Conservation (phyloP, 2,329 filamentous ascomycete genomes). For the Mycosphaerella arachidis region DNA sequence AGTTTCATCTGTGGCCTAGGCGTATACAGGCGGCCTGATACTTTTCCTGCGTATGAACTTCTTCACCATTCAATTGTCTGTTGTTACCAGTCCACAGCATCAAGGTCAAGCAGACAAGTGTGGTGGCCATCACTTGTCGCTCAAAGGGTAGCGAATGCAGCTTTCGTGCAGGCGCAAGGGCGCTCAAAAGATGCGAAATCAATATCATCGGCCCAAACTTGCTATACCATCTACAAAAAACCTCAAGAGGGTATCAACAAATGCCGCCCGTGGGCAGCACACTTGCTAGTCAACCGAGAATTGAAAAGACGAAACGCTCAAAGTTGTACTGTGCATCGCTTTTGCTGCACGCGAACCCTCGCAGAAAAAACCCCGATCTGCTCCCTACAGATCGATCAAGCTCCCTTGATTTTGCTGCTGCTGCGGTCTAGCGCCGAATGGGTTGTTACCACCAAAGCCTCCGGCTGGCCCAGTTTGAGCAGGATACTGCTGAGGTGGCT, state of each 20-base stretch:
- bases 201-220: background rate
- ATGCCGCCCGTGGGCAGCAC: background rate
- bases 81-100: no score
- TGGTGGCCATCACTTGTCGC: no score
- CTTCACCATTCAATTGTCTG: no score
- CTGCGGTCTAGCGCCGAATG: constrained; percentile 51
- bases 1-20: no score
- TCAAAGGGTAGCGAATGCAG: background rate
- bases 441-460: constrained; percentile 45
- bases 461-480: constrained; percentile 50
- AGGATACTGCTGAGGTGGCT: constrained; percentile 42
- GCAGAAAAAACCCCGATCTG: background rate
- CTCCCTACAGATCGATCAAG: constrained; percentile 53
- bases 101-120: no score
- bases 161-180: background rate
- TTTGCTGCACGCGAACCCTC: background rate
- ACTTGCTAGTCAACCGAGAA: background rate
- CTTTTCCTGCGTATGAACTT: no score
- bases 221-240: background rate
- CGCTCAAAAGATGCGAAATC: background rate
- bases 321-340: background rate
- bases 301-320: constrained; percentile 1
- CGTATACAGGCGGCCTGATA: no score
- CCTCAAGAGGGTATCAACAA: background rate
- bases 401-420: constrained; percentile 45